Percentiles rank a stretch among this genome's conserved stretches.
These are phyloP conservation scores for Plasmodium billcollinsi DNA, from an alignment of 169 alveolate species.

Conservation along the genomic window DNA sequence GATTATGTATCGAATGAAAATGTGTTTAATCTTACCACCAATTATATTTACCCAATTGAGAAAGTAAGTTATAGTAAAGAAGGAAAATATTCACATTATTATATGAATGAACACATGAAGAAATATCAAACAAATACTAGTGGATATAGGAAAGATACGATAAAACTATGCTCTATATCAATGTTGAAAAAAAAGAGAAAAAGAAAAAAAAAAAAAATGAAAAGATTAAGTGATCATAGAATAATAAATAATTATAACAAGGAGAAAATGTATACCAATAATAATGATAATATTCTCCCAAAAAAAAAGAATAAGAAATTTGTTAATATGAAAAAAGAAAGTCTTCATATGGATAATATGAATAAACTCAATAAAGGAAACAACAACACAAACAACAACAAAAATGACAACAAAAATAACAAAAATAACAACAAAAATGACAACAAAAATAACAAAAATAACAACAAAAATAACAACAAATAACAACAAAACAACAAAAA, in stretches of 20 bases:
- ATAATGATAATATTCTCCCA: too few species aligned
- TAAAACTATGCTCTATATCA: conserved; percentile 22
- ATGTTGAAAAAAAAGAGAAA: conserved; percentile 35
- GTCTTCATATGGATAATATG: background rate
- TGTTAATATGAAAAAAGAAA: background rate
- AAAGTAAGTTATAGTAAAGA: conserved; percentile 5
- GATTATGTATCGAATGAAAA: conserved; percentile 36
- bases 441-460: too few species aligned
- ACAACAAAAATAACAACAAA: too few species aligned
- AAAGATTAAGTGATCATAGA: conserved; percentile 1
- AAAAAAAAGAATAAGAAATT: background rate
- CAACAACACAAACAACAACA: background rate
- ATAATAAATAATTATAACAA: background rate
- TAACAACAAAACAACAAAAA: too few species aligned
- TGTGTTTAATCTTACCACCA: conserved; percentile 6
- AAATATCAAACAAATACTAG: background rate
- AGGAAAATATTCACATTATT: background rate
- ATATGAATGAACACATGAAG: conserved; percentile 20
- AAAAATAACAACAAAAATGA: too few species aligned
- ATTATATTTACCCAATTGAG: conserved; percentile 44
- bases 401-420: background rate
- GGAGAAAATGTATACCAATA: too few species aligned
- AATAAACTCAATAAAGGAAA: background rate
- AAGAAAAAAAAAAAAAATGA: conserved; percentile 3
- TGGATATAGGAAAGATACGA: conserved; percentile 16